Percentiles rank a stretch among this genome's conserved stretches.
Evolutionary conservation across 73 alveolate genomes (phyloP).

Genomic region (Paramecium pentaurelia): DNA sequence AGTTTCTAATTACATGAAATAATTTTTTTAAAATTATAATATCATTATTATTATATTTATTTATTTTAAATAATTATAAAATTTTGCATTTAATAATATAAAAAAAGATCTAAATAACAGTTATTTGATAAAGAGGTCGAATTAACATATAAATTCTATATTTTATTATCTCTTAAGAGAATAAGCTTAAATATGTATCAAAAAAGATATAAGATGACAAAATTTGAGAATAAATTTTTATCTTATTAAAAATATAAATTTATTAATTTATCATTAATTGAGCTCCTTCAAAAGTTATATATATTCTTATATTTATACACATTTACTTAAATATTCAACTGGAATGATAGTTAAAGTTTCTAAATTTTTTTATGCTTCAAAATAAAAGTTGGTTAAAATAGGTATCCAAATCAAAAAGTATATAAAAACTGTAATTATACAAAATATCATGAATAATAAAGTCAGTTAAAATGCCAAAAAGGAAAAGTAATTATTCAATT

Average conservation of each 20-base stretch:
- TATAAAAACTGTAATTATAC: not conserved
- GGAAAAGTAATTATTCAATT: not conserved
- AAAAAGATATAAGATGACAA: too few relatives aligned
- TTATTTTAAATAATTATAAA: too few relatives aligned
- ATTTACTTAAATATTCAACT: not conserved
- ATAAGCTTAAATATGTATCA: too few relatives aligned
- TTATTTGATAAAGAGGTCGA: too few relatives aligned
- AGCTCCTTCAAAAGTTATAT: not conserved
- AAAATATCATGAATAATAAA: not conserved
- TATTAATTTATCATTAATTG: not conserved
- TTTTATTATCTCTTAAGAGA: too few relatives aligned
- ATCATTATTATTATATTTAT: too few relatives aligned
- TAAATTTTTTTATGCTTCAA: not conserved
- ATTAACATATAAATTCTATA: too few relatives aligned
- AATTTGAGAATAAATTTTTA: not conserved
- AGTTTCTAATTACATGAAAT: too few relatives aligned
- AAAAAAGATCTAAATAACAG: too few relatives aligned
- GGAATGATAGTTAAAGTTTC: not conserved
- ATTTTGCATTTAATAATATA: too few relatives aligned
- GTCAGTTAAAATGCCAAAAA: not conserved
- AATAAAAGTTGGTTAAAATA: not conserved
- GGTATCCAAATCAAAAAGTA: not conserved
- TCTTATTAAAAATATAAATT: not conserved
- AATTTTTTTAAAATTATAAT: too few relatives aligned
- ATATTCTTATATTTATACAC: not conserved